phyloP scores from a whole-genome alignment of 2,329 filamentous ascomycete genomes.

The Thelonectria rubi region DNA sequence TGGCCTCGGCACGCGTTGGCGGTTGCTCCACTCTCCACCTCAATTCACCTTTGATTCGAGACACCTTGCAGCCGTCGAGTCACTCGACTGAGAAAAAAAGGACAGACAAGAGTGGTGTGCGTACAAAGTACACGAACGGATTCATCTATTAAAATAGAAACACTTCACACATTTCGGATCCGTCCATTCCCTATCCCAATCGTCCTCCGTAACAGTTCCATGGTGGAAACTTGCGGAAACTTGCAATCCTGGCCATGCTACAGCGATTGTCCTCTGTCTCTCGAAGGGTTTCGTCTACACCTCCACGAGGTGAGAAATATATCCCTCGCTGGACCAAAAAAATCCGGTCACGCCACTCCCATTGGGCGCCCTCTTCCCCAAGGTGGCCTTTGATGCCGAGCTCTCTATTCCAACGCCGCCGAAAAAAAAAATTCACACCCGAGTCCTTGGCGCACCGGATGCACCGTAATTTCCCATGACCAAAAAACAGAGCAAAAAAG shows the following conservation, averaged over 20 bases:
- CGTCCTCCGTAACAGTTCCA: conserved; percentile 29
- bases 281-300: conserved; percentile 3
- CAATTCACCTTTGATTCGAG: not conserved
- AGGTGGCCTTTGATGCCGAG: conserved; percentile 34
- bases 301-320: conserved; percentile 30
- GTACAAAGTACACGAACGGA: conserved; percentile 1
- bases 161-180: conserved; percentile 19
- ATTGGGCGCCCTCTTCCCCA: conserved; percentile 17
- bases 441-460: conserved; percentile 32
- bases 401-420: conserved; percentile 41
- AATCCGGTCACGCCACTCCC: conserved; percentile 22
- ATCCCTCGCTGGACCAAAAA: conserved; percentile 7
- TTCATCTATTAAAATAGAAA: conserved; percentile 14
- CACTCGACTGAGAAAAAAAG: conserved; percentile 3
- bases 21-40: conserved; percentile 17
- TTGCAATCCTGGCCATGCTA: not conserved
- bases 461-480: conserved; percentile 26
- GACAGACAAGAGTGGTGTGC: conserved; percentile 24
- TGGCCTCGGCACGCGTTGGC: conserved; percentile 29
- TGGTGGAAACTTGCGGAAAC: conserved; percentile 20
- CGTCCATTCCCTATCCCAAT: conserved; percentile 30
- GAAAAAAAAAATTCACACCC: conserved; percentile 21
- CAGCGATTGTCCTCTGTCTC: conserved; percentile 26
- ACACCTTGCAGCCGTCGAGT: not conserved
- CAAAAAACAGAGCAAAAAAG: not conserved